Base-by-base conservation (phyloP, 2,329 filamentous ascomycete genomes). In the Trichoderma harzianum region DNA sequence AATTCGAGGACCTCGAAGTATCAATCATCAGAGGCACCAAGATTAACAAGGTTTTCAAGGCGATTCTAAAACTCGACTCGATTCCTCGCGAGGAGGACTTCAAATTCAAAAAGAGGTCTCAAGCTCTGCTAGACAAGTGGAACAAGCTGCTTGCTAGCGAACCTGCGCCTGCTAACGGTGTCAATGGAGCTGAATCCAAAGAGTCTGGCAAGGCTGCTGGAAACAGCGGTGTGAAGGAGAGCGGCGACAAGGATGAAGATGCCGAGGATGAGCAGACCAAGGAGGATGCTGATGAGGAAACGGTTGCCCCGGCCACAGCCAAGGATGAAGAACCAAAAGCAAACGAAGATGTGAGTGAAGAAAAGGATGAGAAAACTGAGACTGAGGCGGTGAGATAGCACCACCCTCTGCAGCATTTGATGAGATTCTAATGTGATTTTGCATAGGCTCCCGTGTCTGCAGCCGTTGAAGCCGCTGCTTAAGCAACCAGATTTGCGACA, bases 41-140 rank as follows among this genome's bases (percentile, higher is more conserved):
- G 87, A 98, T 99, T 82, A 95, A 98, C 89, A 99, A 99, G 85
- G 95, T 99, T 12, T 87, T 99, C 71, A 97, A 97, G 84, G 94
- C 92, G 5, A 96, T 99, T 75, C 85, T 98, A 77, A 98, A 97
- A 85, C 86, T 99, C 10, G 88, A 91, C 57, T 87, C 87, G 4
- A 97, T 99, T 76, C 95, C 95, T 6, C 91, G 91, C 73, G 96
- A 99, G 75, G 93, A 95, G 43, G 93, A 97, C 75, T 97, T 92
- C 81, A 85, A 92, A 70, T 98, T 99, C 88, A 97, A 96, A 84
- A 86, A 90, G 75, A 92, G 96, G 66, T 95, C 94, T 43, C 88
- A 92, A 75, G 86, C 88, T 7, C 86, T 99, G 62, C 85, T 98
- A n/a, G 90, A 91, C 75, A 92, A 92, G 81, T 99, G 96, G 96